Evolutionary conservation across 2,329 filamentous ascomycete genomes (phyloP), one percentile per base, ranked within the genome.

Genomic region (Aspergillus luchuensis): DNA sequence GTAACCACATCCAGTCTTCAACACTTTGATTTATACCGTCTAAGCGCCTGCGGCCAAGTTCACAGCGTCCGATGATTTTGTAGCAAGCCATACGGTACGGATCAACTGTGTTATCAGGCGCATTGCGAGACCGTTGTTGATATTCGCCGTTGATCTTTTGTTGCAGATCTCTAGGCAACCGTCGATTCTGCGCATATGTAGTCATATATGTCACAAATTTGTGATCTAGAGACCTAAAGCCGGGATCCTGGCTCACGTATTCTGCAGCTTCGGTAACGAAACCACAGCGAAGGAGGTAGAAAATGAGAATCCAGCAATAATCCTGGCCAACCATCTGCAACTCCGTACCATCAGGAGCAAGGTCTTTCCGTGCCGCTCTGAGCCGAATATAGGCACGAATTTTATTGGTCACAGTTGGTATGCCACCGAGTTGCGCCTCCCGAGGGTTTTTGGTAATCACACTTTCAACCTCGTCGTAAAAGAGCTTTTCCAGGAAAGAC

Each of bases 51-150:
- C 82, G 80, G 51, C 76, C 80, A 60, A 89, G 78, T 64, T 89
- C 87, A 71, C 86, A 89, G 53, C 87, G 92, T 49, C 96, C 95
- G 68, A 99, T 90, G 63, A 99, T 89, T 82, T 99, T 98, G 84
- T 98, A 98, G 76, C 95, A 97, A 51, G 94, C 93, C 87, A 97
- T 93, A 57, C 92, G 89, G 80, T 96, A 99, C 25, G 95, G 95
- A 74, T 99, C 95, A 65, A 96, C 88, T 1, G 91, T 91, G 72
- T 93, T 89, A 60, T 95, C 91, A 0, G 91, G 91, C 0, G 91
- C 91, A 70, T 96, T 91, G 65, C 91, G 89, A 25, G 89, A 85
- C 49, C 92, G 89, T 74, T 96, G 91, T 55, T 90, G 90, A 76
- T 96, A 97, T 72, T 97, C 93, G 64, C 90, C 91, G 67, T 90